Evolutionary conservation across 768 basidiomycete genomes (phyloP).

Genomic region (Trametes punicea): DNA sequence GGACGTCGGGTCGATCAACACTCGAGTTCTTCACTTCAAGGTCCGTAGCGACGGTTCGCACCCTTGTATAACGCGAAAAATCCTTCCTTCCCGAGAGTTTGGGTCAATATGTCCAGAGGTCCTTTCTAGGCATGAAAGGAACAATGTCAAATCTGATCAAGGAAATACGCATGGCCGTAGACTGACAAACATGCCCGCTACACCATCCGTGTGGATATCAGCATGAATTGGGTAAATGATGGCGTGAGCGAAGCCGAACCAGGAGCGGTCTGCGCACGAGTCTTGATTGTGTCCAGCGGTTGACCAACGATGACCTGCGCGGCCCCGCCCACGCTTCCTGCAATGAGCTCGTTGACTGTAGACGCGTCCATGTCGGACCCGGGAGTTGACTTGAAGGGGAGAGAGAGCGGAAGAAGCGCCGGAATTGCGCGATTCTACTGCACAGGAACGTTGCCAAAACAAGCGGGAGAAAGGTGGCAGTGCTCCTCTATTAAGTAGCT

Average conservation of each 20-base stretch:
- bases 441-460: constrained; percentile 2
- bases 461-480: constrained; percentile 1
- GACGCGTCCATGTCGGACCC: constrained; percentile 33
- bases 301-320: constrained; percentile 95
- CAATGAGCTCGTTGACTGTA: constrained; percentile 78
- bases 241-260: constrained; percentile 44
- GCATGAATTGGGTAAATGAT: neutral
- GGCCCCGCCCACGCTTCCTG: constrained; percentile 90
- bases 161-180: neutral
- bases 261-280: constrained; percentile 82
- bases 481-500: neutral
- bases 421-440: constrained; percentile 13
- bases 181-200: constrained; percentile 88
- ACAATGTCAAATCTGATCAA: neutral
- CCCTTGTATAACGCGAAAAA: constrained; percentile 95
- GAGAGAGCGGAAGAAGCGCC: neutral
- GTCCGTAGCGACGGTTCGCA: constrained; percentile 33
- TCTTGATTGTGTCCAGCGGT: constrained; percentile 86
- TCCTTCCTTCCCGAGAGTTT: constrained; percentile 84
- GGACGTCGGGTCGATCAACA: neutral
- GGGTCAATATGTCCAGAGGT: constrained; percentile 83
- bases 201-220: neutral
- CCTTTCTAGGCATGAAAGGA: constrained; percentile 58
- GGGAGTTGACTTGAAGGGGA: neutral
- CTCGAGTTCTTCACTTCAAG: neutral